Evolutionary conservation across 2,329 filamentous ascomycete species (phyloP), one percentile per base, ranked within the genome.

Genomic region (Elsinoe australis): DNA sequence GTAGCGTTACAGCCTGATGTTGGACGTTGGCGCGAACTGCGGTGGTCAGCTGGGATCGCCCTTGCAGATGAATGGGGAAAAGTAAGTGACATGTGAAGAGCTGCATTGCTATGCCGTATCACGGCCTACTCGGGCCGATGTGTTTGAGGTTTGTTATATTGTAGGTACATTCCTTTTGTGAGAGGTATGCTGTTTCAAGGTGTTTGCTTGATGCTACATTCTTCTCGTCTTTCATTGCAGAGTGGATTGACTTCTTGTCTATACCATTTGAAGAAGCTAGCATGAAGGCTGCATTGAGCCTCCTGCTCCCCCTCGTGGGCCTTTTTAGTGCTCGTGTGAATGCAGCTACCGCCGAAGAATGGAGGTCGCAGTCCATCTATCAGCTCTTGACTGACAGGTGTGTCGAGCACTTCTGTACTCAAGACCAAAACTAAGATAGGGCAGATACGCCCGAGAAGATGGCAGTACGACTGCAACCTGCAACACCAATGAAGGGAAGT

Each of bases 331-430:
- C 10, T 5, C 26, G 31, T 7, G 46, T 22, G 14, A 12, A 49
- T 22, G 49, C 52, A 8, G 51, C 51, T 8, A 52, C 45, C 31
- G 42, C 57, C 29, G 58, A 57, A 5, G 55, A 68, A 39, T 70
- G 67, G 67, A 58, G 65, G 24, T 59, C 56, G 22, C 54, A 60
- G 46, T 63, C 61, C 21, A 68, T 70, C 44, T 70, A 70, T 52
- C 67, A 70, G 54, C 56, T 70, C 14, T 53, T 70, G 15, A 70
- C 67, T 8, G 67, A 70, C 54, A 58, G 67, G 58, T 61, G 49
- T 38, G 39, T 26, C n/a, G 46, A 5, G 10, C 21, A n/a, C 19
- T 45, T 31, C 12, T 17, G 12, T 48, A 17, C 33, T 15, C 7
- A 22, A 1, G 21, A 35, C 38, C 34, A 22, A 3, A 21, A 12